Conservation (phyloP, 2,329 filamentous ascomycete species). For the Aspergillus carbonarius region DNA sequence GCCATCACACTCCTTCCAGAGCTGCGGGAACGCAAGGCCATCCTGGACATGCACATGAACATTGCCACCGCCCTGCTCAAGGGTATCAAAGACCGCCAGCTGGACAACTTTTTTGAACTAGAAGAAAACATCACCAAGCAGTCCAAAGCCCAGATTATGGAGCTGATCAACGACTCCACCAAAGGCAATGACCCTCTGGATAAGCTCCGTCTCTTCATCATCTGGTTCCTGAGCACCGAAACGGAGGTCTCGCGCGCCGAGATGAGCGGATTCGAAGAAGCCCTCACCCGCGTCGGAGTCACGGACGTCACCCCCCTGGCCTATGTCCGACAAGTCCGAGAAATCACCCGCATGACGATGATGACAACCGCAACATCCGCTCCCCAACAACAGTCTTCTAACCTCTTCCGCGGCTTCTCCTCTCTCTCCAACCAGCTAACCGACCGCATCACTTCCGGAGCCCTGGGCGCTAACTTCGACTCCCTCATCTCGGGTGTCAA, state of each 20-base stretch:
- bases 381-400: conserved; percentile 60
- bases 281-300: conserved; percentile 68
- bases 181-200: conserved; percentile 84
- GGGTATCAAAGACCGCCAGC: conserved; percentile 89
- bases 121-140: conserved; percentile 93
- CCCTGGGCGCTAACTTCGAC: conserved; percentile 84
- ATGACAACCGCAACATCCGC: conserved; percentile 70
- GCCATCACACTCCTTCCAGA: conserved; percentile 92
- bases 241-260: conserved; percentile 80
- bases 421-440: conserved; percentile 89
- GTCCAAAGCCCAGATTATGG: conserved; percentile 82
- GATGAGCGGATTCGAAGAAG: conserved; percentile 82
- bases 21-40: conserved; percentile 85
- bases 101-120: conserved; percentile 94
- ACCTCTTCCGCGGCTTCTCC: conserved; percentile 91
- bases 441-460: conserved; percentile 89
- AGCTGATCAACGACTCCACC: conserved; percentile 74
- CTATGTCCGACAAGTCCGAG: conserved; percentile 87
- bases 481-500: conserved; percentile 94
- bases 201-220: conserved; percentile 91
- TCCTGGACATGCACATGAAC: conserved; percentile 98
- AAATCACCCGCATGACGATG: conserved; percentile 97
- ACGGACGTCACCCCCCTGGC: conserved; percentile 74
- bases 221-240: conserved; percentile 95
- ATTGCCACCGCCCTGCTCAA: conserved; percentile 76